These are phyloP conservation scores for Hansenula sp. DNA, from an alignment of 1,139 yeast species.

Conservation along the genomic window DNA sequence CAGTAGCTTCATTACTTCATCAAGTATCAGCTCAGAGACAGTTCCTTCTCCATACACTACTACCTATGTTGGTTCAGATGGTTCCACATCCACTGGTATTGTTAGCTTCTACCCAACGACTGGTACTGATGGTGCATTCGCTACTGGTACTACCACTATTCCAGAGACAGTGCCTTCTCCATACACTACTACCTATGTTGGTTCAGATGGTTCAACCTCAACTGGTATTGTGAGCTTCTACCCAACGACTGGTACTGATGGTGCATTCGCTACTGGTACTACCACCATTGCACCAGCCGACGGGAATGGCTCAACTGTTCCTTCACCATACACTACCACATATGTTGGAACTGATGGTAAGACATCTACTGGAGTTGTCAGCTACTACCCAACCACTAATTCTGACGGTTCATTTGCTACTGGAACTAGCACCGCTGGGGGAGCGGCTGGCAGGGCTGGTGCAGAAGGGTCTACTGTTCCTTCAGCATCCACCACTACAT, in stretches of 20 bases:
- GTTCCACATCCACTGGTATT: background rate
- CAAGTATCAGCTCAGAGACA: background rate
- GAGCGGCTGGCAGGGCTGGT: too few species aligned
- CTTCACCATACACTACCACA: background rate
- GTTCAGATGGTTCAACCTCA: background rate
- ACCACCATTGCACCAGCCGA: background rate
- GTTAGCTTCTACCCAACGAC: background rate
- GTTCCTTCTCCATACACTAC: background rate
- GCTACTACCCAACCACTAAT: background rate
- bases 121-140: background rate
- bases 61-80: background rate
- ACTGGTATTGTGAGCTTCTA: background rate
- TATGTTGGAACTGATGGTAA: background rate
- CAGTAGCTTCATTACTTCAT: too few species aligned
- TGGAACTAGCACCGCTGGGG: too few species aligned
- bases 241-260: background rate
- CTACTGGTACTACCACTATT: background rate
- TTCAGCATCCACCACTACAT: background rate
- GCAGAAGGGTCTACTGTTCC: background rate
- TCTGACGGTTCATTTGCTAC: background rate
- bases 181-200: background rate
- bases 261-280: background rate
- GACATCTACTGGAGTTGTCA: background rate
- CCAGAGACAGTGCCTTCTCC: background rate
- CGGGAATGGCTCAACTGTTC: background rate